Conservation (phyloP, 768 basidiomycete species). For the Ephemerocybe angulata region DNA sequence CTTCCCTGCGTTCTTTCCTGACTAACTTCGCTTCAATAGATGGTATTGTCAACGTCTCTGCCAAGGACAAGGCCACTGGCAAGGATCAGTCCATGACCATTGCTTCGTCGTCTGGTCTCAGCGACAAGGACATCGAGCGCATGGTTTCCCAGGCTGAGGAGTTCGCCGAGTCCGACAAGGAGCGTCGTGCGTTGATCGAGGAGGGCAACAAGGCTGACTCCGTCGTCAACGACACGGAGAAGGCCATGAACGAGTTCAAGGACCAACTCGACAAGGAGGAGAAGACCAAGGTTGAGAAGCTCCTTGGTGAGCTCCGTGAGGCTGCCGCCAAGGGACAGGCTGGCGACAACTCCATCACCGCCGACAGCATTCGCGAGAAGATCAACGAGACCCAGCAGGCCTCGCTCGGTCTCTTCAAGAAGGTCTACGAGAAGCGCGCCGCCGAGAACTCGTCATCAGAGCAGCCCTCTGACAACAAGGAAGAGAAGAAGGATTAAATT, state of each 20-base stretch:
- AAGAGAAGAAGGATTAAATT: conserved; percentile 84
- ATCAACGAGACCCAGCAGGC: conserved; percentile 93
- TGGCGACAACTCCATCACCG: conserved; percentile 74
- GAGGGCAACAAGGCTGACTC: conserved; percentile 96
- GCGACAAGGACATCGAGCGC: conserved; percentile 93
- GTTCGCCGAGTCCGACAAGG: conserved; percentile 91
- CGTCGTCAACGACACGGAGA: conserved; percentile 92
- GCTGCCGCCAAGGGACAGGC: conserved; percentile 86
- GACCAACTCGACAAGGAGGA: conserved; percentile 90
- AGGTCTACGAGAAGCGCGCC: conserved; percentile 91
- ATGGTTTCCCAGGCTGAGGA: conserved; percentile 96
- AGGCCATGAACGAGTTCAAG: conserved; percentile 97
- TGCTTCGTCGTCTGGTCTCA: conserved; percentile 94
- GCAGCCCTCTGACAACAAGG: conserved; percentile 46
- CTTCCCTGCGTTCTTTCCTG: too few relatives aligned
- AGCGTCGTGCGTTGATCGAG: conserved; percentile 84
- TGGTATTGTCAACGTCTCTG: conserved; percentile 96
- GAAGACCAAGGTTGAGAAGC: conserved; percentile 90
- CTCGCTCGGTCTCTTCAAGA: conserved; percentile 95
- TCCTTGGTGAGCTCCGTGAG: conserved; percentile 84
- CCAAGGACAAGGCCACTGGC: conserved; percentile 88
- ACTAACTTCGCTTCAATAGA: too few relatives aligned
- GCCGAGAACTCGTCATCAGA: conserved; percentile 57
- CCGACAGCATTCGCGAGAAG: conserved; percentile 89
- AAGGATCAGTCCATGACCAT: conserved; percentile 98